Base-by-base conservation (phyloP, 176 grass and related monocot genomes). In the Triticum monococcum region DNA sequence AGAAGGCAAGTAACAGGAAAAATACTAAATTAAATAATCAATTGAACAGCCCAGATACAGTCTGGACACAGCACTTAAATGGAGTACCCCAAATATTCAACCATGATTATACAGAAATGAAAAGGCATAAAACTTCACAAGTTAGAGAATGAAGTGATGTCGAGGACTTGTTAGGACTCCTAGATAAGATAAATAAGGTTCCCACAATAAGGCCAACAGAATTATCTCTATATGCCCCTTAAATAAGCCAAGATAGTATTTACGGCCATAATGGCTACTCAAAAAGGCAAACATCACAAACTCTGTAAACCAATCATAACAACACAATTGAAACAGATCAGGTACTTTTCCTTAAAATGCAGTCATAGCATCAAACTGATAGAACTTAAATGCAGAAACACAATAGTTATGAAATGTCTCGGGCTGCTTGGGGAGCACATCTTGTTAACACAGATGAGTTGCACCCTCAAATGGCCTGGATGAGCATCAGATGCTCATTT, bases 201-300 rank as follows among this genome's bases (percentile, higher is more conserved):
- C 78, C 35, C 43, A 38, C 10, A 38, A 56, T 8, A 57, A 22
- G 72, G 23, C 75, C 70, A 75, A 11, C 30, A 28, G 12, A 69
- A 46, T 23, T 13, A 13, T 86, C 31, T 52, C 52, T 79, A 24
- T 79, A 81, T 76, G 61, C 83, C 77, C 38, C 46, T 64, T 77
- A 81, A 86, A 77, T 86, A 89, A 89, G 30, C 88, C 88, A 86
- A 61, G 43, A 81, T 81, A 77, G 61, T 61, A 86, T 23, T 13
- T 25, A 68, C 5, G 20, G 85, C 77, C 25, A 81, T 6, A 74
- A 70, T 61, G 77, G 69, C 78, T 89, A 89, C 83, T 86, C 77
- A 77, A 81, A 89, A 68, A 77, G 83, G 61, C 77, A 89, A 60
- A 68, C 17, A 89, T 4, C 7, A 46, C 3, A 74, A 20, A 24